Evolutionary conservation across 139 green algal species (phyloP).

Genomic region (Chlamydomonas schloesseri): DNA sequence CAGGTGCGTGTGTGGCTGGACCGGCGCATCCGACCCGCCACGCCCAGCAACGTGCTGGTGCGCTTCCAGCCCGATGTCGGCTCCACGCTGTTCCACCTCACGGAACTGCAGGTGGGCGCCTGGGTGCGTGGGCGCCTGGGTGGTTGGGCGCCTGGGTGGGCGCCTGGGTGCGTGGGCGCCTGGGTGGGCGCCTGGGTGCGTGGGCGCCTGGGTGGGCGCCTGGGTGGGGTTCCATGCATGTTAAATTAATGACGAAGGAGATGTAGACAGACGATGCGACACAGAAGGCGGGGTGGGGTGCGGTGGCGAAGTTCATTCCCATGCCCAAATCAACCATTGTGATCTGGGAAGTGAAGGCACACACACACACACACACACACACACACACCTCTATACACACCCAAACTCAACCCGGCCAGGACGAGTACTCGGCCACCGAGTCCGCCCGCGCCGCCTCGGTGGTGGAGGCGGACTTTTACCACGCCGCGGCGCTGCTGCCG

Average conservation of each 20-base stretch:
- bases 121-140: neutral
- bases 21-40: conserved; percentile 62
- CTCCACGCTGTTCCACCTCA: conserved; percentile 87
- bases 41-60: conserved; percentile 82
- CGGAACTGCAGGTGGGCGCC: conserved; percentile 47
- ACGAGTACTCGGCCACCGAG: conserved; percentile 75
- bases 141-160: too few species aligned
- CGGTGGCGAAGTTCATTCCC: too few species aligned
- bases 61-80: conserved; percentile 81
- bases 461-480: conserved; percentile 84
- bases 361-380: neutral
- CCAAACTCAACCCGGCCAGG: conserved; percentile 58
- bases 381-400: too few species aligned
- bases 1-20: conserved; percentile 85
- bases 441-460: conserved; percentile 65
- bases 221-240: too few species aligned
- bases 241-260: too few species aligned
- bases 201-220: too few species aligned
- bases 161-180: too few species aligned
- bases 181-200: too few species aligned
- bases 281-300: neutral
- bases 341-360: too few species aligned
- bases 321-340: too few species aligned
- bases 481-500: conserved; percentile 78
- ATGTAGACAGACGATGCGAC: too few species aligned